Conservation (phyloP, 2,329 filamentous ascomycete genomes). For the Pyrenophora tritici-repentis region DNA sequence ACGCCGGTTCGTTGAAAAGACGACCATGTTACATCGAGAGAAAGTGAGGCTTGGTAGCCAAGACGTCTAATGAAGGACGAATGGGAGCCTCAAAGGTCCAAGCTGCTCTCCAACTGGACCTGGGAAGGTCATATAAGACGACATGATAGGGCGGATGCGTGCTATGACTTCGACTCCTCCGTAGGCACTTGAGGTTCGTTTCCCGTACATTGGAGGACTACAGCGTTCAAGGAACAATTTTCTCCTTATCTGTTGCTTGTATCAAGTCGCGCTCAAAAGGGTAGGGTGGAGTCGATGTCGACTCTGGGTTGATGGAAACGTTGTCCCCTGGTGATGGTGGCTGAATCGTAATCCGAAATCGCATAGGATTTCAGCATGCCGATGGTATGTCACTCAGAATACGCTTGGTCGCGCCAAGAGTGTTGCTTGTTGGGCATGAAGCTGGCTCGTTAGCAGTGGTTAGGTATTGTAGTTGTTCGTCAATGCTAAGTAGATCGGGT, state of each 20-base stretch:
- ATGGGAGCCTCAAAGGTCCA: neutral
- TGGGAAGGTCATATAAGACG: neutral
- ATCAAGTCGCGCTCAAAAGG: too few species aligned
- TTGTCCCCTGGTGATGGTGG: too few species aligned
- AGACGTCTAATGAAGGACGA: neutral
- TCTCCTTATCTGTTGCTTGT: too few species aligned
- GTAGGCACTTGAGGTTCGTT: neutral
- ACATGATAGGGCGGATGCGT: neutral
- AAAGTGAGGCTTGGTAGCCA: slow-evolving; percentile 11
- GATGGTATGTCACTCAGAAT: neutral
- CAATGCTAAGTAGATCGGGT: neutral
- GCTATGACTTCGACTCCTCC: neutral
- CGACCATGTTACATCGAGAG: slow-evolving; percentile 2
- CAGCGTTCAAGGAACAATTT: too few species aligned
- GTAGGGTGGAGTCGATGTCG: neutral
- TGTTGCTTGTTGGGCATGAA: neutral
- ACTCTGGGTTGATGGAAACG: too few species aligned
- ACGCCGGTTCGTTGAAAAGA: slow-evolving; percentile 4
- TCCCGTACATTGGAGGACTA: neutral
- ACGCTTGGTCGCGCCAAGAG: neutral
- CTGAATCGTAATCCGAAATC: neutral
- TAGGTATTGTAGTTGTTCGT: neutral
- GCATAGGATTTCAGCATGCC: neutral
- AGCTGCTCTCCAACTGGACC: neutral
- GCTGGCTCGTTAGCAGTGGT: neutral